phyloP scores from a whole-genome alignment of 768 basidiomycete species.

The Xerocomellus intermedius region DNA sequence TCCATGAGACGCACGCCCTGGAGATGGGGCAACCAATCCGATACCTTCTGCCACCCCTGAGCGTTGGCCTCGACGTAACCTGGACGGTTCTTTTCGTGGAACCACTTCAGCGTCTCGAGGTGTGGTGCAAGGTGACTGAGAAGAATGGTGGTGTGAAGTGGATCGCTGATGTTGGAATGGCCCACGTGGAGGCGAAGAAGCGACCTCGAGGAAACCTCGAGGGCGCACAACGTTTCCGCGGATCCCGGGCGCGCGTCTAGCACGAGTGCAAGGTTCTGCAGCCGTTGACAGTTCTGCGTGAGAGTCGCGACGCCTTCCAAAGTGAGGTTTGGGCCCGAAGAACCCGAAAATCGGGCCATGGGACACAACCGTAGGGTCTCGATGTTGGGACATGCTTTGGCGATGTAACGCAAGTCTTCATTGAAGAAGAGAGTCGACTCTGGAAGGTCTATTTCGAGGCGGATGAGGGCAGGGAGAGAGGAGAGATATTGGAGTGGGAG shows the following conservation, averaged over 20 bases:
- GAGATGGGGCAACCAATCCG: conserved; percentile 69
- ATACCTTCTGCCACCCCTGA: conserved; percentile 64
- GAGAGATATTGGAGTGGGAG: conserved; percentile 61
- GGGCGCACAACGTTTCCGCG: conserved; percentile 45
- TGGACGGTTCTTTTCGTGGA: conserved; percentile 73
- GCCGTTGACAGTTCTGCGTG: conserved; percentile 52
- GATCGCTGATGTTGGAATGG: conserved; percentile 69
- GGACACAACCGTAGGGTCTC: conserved; percentile 70
- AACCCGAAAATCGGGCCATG: conserved; percentile 58
- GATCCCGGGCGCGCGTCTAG: conserved; percentile 54
- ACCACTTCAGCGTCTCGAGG: conserved; percentile 70
- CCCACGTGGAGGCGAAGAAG: conserved; percentile 72
- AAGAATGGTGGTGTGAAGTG: conserved; percentile 67
- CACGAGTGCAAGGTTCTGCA: conserved; percentile 67
- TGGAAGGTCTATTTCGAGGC: conserved; percentile 77
- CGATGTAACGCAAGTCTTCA: conserved; percentile 56
- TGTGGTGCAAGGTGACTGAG: conserved; percentile 76
- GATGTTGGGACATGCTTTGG: conserved; percentile 62
- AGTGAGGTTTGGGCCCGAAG: conserved; percentile 54
- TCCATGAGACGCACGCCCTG: conserved; percentile 66
- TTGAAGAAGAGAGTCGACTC: conserved; percentile 68
- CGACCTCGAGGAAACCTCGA: conserved; percentile 57
- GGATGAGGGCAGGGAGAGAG: conserved; percentile 50
- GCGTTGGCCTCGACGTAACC: conserved; percentile 68
- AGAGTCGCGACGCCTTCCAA: conserved; percentile 63